Evolutionary conservation across 306 rosid genomes (phyloP).

Genomic region (Begonia loranthoides): DNA sequence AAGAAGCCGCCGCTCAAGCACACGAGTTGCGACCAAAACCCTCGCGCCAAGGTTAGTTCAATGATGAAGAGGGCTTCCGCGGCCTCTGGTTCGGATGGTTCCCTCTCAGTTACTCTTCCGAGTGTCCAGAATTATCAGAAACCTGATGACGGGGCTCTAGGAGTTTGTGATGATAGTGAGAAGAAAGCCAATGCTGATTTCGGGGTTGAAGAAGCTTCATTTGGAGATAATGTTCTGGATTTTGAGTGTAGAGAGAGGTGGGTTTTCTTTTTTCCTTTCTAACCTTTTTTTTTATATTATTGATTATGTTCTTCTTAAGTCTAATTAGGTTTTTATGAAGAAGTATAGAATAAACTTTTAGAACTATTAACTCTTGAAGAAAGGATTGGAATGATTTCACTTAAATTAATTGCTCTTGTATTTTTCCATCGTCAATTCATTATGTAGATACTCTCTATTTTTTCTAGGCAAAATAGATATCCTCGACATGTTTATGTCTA

Average conservation of each 20-base stretch:
- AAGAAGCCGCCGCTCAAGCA: slow-evolving; percentile 35
- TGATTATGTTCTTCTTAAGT: not conserved
- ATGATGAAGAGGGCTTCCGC: slow-evolving; percentile 18
- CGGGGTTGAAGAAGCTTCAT: slow-evolving; percentile 50
- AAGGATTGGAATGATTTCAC: too few relatives aligned
- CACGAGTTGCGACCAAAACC: slow-evolving; percentile 14
- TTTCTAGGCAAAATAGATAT: too few relatives aligned
- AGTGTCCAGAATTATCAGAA: not conserved
- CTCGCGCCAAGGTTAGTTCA: slow-evolving; percentile 27
- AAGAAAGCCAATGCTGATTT: slow-evolving; percentile 23
- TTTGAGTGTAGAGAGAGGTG: slow-evolving; percentile 88
- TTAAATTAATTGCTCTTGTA: too few relatives aligned
- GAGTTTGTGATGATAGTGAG: slow-evolving; percentile 1
- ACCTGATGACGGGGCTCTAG: slow-evolving; percentile 8
- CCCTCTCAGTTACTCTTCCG: slow-evolving; percentile 11
- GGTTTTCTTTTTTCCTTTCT: slow-evolving; percentile 10
- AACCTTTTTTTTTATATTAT: not conserved
- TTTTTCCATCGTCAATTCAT: too few relatives aligned
- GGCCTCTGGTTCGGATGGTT: slow-evolving; percentile 14
- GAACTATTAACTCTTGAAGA: too few relatives aligned
- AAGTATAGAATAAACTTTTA: too few relatives aligned
- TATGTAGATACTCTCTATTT: too few relatives aligned
- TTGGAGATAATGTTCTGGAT: slow-evolving; percentile 75
- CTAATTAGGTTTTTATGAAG: not conserved
- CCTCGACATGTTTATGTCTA: too few relatives aligned